Percentiles rank a stretch among this genome's conserved stretches.
phyloP scores from a whole-genome alignment of 352 stramenopile genomes.

The Aphanomyces stellatus region DNA sequence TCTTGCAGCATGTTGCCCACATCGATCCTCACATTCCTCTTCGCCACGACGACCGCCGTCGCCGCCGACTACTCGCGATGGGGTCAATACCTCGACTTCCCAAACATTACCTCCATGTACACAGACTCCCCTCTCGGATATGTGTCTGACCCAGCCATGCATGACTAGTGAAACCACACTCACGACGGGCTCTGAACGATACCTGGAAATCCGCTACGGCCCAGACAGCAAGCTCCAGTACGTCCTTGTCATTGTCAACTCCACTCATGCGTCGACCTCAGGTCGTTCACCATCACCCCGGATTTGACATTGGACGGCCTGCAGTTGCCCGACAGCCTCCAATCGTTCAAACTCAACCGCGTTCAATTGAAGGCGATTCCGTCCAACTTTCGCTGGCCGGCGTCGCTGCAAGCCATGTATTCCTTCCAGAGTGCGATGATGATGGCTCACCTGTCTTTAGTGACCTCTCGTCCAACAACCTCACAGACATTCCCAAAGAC shows the following conservation, averaged over 20 bases:
- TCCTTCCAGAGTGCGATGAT: not conserved
- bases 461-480: slow-evolving; percentile 10
- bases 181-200: not conserved
- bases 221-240: not conserved
- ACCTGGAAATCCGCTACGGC: slow-evolving; percentile 7
- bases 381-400: not conserved
- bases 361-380: slow-evolving; percentile 6
- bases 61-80: too few relatives aligned
- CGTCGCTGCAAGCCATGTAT: slow-evolving; percentile 1
- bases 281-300: not conserved
- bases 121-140: not conserved
- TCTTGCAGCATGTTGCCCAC: too few relatives aligned
- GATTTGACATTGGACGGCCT: slow-evolving; percentile 1
- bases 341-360: slow-evolving; percentile 2
- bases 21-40: too few relatives aligned
- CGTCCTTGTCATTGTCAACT: not conserved
- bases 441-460: not conserved
- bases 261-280: not conserved
- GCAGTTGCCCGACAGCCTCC: not conserved
- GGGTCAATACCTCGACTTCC: not conserved
- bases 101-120: slow-evolving; percentile 14
- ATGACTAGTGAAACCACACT: slow-evolving; percentile 9
- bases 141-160: not conserved
- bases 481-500: not conserved
- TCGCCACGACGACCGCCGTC: too few relatives aligned